Evolutionary conservation across 306 rosid genomes (phyloP), one percentile per base, ranked within the genome.

Genomic region (Prunus mira): DNA sequence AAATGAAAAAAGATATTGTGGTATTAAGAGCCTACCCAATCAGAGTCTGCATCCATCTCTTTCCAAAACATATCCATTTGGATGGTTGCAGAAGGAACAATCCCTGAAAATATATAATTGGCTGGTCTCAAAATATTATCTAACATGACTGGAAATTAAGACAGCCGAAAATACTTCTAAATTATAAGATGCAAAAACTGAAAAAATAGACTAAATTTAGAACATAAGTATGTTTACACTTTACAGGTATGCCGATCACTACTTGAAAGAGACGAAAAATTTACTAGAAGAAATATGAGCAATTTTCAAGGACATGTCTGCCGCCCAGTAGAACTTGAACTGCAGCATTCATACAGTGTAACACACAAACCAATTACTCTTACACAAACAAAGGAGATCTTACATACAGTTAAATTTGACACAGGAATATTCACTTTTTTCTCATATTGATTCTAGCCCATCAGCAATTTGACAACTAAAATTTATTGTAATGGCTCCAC

Each of bases 41-140:
- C 98, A 73, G 93, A 89, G 82, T 96, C 97, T 4, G 89, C 94
- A 76, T 91, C 91, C 86, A 86, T 78, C 91, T 88, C 94, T 88
- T 96, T 96, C 99, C 97, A 96, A 86, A 83, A 92, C 80, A 93
- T 74, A 86, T 96, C 97, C 90, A 86, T 89, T 75, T 88, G 99
- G 84, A 84, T 82, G 79, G 93, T 76, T 78, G 87, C 82, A 25
- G 86, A 81, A 75, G 96, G 93, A 81, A 91, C 92, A 72, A 89
- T 84, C 81, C 90, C 96, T 96, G 93, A 76, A 81, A 87, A 76
- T 54, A 84, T 45, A 65, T 62, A 76, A 69, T 63, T 77, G 51
- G 52, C 62, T 82, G 75, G 83, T 82, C 64, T 73, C 73, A 75
- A 66, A 62, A 45, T 55, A 64, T 46, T 58, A 12, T 76, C 47